phyloP scores from a whole-genome alignment of 1,139 yeast genomes.

The Debaryomyces singareniensis region DNA sequence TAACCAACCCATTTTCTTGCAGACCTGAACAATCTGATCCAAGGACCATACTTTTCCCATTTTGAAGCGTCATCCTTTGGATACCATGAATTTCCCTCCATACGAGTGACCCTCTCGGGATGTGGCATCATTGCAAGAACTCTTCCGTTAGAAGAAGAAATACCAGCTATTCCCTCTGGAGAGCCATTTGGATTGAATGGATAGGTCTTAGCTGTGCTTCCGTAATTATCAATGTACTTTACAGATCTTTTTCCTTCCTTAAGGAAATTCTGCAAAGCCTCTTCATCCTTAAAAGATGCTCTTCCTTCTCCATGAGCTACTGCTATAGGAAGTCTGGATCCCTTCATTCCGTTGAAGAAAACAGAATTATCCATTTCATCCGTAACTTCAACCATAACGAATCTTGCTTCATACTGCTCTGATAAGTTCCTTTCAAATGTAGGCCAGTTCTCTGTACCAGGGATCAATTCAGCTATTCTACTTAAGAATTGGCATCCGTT shows the following conservation, averaged over 20 bases:
- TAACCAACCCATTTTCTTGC: slow-evolving; percentile 83
- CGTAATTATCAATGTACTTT: slow-evolving; percentile 86
- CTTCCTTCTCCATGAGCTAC: slow-evolving; percentile 99
- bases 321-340: slow-evolving; percentile 88
- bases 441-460: slow-evolving; percentile 97
- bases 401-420: slow-evolving; percentile 97
- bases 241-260: slow-evolving; percentile 53
- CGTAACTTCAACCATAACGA: slow-evolving; percentile 76
- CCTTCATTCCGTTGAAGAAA: slow-evolving; percentile 85
- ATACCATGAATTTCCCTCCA: slow-evolving; percentile 87
- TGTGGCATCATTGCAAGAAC: slow-evolving; percentile 99
- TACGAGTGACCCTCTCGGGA: slow-evolving; percentile 90
- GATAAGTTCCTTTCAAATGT: slow-evolving; percentile 84
- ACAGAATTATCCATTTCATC: slow-evolving; percentile 56
- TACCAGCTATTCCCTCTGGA: slow-evolving; percentile 89
- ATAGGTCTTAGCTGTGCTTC: slow-evolving; percentile 70
- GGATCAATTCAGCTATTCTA: slow-evolving; percentile 80
- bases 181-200: slow-evolving; percentile 98
- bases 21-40: slow-evolving; percentile 89
- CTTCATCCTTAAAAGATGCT: slow-evolving; percentile 55
- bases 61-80: slow-evolving; percentile 60
- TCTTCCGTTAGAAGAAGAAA: slow-evolving; percentile 84
- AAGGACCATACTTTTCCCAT: slow-evolving; percentile 82
- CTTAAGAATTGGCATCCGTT: slow-evolving; percentile 98
- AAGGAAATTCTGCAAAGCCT: slow-evolving; percentile 38